Conservation (phyloP, 148 eudicot genomes). For the Beta vulgaris region DNA sequence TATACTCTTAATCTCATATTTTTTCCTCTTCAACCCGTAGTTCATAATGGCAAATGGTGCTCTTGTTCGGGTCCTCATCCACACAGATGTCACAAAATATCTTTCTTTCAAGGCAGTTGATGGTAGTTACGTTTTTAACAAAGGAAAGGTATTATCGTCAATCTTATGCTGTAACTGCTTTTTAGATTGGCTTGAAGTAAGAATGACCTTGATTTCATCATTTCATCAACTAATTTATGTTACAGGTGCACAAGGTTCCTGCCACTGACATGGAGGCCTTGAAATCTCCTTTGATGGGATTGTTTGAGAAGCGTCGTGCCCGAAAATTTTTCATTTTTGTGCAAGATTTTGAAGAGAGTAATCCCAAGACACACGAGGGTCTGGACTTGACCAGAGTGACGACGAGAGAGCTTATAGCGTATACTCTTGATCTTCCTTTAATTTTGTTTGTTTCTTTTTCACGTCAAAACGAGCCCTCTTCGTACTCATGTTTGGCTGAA, state of each 20-base stretch:
- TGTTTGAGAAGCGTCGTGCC: slow-evolving; percentile 93
- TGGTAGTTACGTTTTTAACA: slow-evolving; percentile 89
- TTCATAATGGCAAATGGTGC: slow-evolving; percentile 97
- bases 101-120: slow-evolving; percentile 90
- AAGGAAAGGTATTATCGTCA: slow-evolving; percentile 69
- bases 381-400: slow-evolving; percentile 85
- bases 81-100: slow-evolving; percentile 91
- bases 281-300: slow-evolving; percentile 94
- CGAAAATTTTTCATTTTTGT: slow-evolving; percentile 82
- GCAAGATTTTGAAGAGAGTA: slow-evolving; percentile 74
- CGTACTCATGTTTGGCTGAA: not conserved
- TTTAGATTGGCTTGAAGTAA: slow-evolving; percentile 12
- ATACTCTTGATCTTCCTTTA: slow-evolving; percentile 30
- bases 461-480: not conserved
- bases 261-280: slow-evolving; percentile 99
- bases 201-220: slow-evolving; percentile 9
- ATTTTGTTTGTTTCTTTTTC: not conserved
- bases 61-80: slow-evolving; percentile 94
- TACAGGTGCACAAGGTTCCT: slow-evolving; percentile 88
- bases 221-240: slow-evolving; percentile 12
- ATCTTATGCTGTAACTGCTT: not conserved
- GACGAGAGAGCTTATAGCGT: slow-evolving; percentile 85
- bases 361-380: slow-evolving; percentile 84
- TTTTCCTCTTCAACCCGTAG: slow-evolving; percentile 29
- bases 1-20: not conserved